phyloP scores from a whole-genome alignment of 108 stramenopile species.

The Conticribra guillardii region DNA sequence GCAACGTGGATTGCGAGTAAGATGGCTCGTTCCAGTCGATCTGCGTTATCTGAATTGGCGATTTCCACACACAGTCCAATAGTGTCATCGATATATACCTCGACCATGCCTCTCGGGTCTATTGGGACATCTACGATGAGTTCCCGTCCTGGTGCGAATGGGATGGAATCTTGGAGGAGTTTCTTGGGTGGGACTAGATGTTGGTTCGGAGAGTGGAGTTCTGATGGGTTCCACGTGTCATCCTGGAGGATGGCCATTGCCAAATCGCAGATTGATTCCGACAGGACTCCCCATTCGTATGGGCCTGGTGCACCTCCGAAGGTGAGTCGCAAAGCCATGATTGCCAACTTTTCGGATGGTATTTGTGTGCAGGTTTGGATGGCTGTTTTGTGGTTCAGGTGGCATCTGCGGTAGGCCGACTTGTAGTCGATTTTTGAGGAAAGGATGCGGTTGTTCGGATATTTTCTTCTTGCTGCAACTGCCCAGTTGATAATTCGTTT shows the following conservation, averaged over 20 bases:
- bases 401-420: not conserved
- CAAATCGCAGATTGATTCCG: too few species aligned
- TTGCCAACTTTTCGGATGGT: constrained; percentile 3
- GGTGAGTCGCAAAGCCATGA: constrained; percentile 21
- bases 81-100: constrained; percentile 22
- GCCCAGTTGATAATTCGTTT: constrained; percentile 2
- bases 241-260: constrained; percentile 14
- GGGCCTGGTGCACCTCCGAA: constrained; percentile 33
- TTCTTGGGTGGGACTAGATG: not conserved
- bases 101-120: not conserved
- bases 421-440: constrained; percentile 8
- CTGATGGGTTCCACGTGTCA: constrained; percentile 16
- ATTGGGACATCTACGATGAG: constrained; percentile 23
- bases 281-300: too few species aligned
- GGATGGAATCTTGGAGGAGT: not conserved
- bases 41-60: constrained; percentile 5
- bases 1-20: constrained; percentile 9
- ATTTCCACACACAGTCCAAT: constrained; percentile 1
- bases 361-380: constrained; percentile 20
- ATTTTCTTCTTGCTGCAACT: constrained; percentile 3
- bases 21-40: not conserved
- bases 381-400: constrained; percentile 2
- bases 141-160: constrained; percentile 16
- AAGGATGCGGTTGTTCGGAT: constrained; percentile 3
- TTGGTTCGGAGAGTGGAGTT: not conserved